phyloP scores from a whole-genome alignment of 345 rosid species.

The Jatropha curcas region DNA sequence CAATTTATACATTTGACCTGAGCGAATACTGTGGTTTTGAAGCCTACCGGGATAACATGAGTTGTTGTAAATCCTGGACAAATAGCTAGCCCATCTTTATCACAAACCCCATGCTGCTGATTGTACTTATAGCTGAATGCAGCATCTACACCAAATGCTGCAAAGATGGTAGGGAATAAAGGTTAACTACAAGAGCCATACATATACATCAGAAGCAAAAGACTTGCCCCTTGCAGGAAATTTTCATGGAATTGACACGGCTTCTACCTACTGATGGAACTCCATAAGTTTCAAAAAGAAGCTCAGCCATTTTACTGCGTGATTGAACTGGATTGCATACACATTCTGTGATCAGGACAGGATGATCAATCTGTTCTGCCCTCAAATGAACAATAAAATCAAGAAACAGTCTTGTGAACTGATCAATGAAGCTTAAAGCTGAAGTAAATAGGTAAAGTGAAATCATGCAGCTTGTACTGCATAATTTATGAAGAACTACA shows the following conservation, averaged over 20 bases:
- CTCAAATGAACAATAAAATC: conserved; percentile 45
- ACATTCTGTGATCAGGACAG: conserved; percentile 89
- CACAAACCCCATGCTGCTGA: conserved; percentile 73
- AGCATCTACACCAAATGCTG: conserved; percentile 96
- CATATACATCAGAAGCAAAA: not conserved
- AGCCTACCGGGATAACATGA: conserved; percentile 79
- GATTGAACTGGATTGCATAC: conserved; percentile 90
- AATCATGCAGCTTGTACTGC: not conserved
- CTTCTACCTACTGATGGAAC: conserved; percentile 89
- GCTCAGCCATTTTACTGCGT: conserved; percentile 97
- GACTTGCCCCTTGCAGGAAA: not conserved
- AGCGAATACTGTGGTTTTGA: conserved; percentile 3
- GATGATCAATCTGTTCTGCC: conserved; percentile 89
- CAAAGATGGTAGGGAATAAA: conserved; percentile 14
- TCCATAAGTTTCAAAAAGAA: conserved; percentile 93
- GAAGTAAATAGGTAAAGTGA: not conserved
- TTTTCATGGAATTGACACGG: not conserved
- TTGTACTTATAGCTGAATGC: conserved; percentile 94
- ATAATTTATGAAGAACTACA: not conserved
- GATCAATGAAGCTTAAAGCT: conserved; percentile 11
- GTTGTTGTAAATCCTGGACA: conserved; percentile 86
- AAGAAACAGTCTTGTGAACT: conserved; percentile 25
- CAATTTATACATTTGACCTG: not conserved
- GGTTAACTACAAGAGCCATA: conserved; percentile 12
- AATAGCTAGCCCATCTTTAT: conserved; percentile 80